Percentiles rank a stretch among this genome's conserved stretches.
Evolutionary conservation across 2,329 filamentous ascomycete genomes (phyloP).

Genomic region (Clonostachys sp.): DNA sequence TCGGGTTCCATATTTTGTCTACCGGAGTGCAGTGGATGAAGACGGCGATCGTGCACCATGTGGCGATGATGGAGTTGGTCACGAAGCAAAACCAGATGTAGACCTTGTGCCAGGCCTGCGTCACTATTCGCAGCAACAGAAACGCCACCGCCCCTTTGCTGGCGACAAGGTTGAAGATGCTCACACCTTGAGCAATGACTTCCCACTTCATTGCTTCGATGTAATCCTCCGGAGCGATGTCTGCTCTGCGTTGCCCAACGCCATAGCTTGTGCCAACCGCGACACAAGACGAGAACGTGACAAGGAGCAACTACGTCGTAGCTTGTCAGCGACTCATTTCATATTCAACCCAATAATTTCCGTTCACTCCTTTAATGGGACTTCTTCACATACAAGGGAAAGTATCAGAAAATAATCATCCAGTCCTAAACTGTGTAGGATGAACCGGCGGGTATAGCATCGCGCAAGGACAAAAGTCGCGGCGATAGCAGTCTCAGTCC

Average conservation of each 20-base stretch:
- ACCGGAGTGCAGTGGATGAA: constrained; percentile 17
- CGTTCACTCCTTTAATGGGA: too few species aligned
- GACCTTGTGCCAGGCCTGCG: constrained; percentile 10
- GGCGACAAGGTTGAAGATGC: constrained; percentile 8
- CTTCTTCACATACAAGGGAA: background rate
- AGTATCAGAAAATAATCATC: constrained; percentile 2
- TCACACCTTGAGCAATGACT: constrained; percentile 6
- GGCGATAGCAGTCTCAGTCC: constrained; percentile 2
- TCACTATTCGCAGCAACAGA: constrained; percentile 16
- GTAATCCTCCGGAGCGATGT: constrained; percentile 1
- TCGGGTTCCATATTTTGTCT: constrained; percentile 13
- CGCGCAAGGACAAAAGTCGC: constrained; percentile 1
- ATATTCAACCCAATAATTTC: background rate
- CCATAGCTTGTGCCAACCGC: constrained; percentile 2
- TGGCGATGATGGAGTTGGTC: constrained; percentile 13
- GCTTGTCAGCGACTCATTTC: too few species aligned
- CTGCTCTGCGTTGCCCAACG: constrained; percentile 3
- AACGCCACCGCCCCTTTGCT: constrained; percentile 7
- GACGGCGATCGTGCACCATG: constrained; percentile 11
- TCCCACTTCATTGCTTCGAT: constrained; percentile 5
- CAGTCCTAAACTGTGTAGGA: constrained; percentile 1
- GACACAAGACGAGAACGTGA: constrained; percentile 1
- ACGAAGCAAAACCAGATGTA: constrained; percentile 18
- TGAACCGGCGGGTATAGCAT: constrained; percentile 1
- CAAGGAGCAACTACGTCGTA: constrained; percentile 1